Percentiles rank a stretch among this genome's conserved stretches.
Conservation (phyloP, 2,329 filamentous ascomycete species). For the Ilyonectria sp. region DNA sequence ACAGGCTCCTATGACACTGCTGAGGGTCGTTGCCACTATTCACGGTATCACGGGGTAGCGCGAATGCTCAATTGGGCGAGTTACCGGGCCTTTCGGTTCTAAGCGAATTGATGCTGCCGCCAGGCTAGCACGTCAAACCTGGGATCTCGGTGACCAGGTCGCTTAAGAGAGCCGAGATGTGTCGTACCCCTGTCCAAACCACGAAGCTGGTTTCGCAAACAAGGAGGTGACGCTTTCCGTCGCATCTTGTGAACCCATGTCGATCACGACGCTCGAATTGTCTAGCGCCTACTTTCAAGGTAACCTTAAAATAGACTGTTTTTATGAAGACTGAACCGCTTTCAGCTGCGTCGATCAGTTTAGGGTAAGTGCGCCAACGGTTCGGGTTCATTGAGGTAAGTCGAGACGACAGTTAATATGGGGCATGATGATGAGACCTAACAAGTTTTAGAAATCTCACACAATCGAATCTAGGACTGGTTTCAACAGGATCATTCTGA, state of each 20-base stretch:
- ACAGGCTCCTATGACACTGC: neutral
- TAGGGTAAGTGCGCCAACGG: too few species aligned
- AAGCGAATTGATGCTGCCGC: neutral
- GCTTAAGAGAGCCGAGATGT: constrained; percentile 2
- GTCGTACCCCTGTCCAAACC: constrained; percentile 10
- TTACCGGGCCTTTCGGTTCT: neutral
- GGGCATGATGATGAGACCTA: too few species aligned
- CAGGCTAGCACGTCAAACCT: neutral
- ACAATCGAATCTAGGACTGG: too few species aligned
- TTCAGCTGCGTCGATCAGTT: too few species aligned
- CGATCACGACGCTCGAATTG: neutral
- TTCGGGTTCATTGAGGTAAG: too few species aligned
- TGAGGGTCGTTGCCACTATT: neutral
- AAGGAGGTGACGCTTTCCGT: constrained; percentile 28
- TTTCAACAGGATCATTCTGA: too few species aligned
- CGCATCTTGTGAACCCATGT: neutral
- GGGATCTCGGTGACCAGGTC: neutral
- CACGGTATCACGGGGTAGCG: neutral
- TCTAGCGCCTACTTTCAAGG: neutral
- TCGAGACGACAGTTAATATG: too few species aligned
- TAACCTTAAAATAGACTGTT: too few species aligned
- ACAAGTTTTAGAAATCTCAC: too few species aligned
- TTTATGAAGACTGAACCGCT: too few species aligned
- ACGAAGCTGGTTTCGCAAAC: constrained; percentile 1
- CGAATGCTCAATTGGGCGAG: neutral